A percentile compares a stretch with the other conserved stretches of the same genome.
Evolutionary conservation across 805 yeast species (phyloP).

Genomic region (Teunomyces panamensis): DNA sequence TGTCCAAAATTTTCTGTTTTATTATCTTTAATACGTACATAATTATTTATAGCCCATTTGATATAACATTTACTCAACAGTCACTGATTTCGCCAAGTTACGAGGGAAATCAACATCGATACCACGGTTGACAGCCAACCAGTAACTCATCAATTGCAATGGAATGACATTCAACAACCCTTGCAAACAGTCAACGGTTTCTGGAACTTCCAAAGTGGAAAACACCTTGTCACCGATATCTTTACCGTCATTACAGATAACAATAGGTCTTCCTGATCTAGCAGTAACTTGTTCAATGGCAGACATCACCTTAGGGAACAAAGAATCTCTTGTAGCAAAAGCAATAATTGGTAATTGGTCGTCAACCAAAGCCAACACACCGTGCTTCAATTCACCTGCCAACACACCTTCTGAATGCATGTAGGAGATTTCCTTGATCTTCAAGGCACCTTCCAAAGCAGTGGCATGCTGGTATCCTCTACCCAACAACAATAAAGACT

Average conservation of each 20-base stretch:
- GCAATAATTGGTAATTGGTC: constrained; percentile 91
- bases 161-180: constrained; percentile 94
- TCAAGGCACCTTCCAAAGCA: constrained; percentile 97
- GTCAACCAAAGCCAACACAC: constrained; percentile 95
- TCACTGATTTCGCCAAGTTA: constrained; percentile 96
- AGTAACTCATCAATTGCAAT: constrained; percentile 91
- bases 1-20: not conserved
- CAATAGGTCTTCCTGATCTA: constrained; percentile 94
- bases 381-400: constrained; percentile 98
- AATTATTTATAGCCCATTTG: constrained; percentile 1
- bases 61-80: constrained; percentile 66
- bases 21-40: not conserved
- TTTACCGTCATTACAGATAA: constrained; percentile 83
- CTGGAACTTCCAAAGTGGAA: constrained; percentile 85
- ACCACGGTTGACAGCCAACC: constrained; percentile 94
- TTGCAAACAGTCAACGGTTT: constrained; percentile 95
- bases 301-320: constrained; percentile 93
- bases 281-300: constrained; percentile 97
- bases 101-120: constrained; percentile 98
- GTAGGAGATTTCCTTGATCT: constrained; percentile 96
- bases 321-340: constrained; percentile 92
- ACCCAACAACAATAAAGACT: constrained; percentile 86
- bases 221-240: constrained; percentile 58
- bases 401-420: constrained; percentile 99
- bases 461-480: constrained; percentile 98